Base-by-base conservation (phyloP, 2,329 filamentous ascomycete species). In the Colletotrichum tofieldiae region DNA sequence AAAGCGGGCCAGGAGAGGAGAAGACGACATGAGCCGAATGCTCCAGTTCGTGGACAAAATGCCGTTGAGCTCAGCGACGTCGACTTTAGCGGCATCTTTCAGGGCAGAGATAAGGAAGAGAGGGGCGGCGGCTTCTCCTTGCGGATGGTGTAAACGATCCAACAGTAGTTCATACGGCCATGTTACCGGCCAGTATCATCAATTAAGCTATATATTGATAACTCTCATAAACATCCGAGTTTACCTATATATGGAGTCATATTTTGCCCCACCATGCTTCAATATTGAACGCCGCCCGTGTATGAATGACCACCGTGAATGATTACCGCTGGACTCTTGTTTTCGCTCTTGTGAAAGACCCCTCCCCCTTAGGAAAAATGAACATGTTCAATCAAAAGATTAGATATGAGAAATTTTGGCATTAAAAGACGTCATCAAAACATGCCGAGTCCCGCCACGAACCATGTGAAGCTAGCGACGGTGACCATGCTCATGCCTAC, bases 1-100 rank as follows among this genome's bases (percentile, higher is more conserved):
- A 98, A 97, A 82, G 96, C 96, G 0, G 94, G 95, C 1, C 93
- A 96, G 85, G 96, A 99, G 86, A 93, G 92, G 78, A 86, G 95
- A 76, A 86, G 94, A 75, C 86, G 90, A 47, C 86, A 89, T 72
- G 90, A 91, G 72, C 96, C 96, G 1, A 92, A 95, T 81, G 96
- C 96, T 8, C 96, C 96, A 0, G 90, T 89, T 49, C 87, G 96
- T 41, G 95, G 95, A 0, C 91, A 93, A 62, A 89, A 89, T 69
- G 90, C 90, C 2, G 85, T 88, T 0, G 84, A 86, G 5, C 76
- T 91, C 3, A 86, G 87, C 0, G 84, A 85, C 2, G 84, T 88
- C 14, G 93, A 95, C 81, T 91, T 94, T 77, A 91, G 89, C 65
- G 89, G 91, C 74, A 92, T 95, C 49, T 94, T 95, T 80, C 88